Evolutionary conservation across 106 monocot genomes (phyloP).

Genomic region (Xerophyta viscosa): DNA sequence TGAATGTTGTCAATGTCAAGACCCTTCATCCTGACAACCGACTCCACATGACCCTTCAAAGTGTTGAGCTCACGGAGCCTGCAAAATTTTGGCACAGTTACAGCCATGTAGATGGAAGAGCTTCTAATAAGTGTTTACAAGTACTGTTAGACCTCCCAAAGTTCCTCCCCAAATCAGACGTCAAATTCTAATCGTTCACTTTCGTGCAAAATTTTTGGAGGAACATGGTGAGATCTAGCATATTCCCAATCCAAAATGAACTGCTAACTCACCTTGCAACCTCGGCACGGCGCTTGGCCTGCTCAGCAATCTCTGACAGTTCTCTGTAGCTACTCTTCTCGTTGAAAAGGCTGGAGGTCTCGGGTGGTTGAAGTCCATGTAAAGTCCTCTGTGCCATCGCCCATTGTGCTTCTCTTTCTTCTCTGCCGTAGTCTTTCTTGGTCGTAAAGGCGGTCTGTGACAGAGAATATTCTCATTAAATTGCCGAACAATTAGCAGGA

Average conservation of each 20-base stretch:
- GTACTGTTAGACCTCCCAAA: too few species aligned
- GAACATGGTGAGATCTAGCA: too few species aligned
- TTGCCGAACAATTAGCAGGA: not conserved
- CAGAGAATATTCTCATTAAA: not conserved
- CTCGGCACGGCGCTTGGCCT: slow-evolving; percentile 79
- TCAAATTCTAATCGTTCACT: too few species aligned
- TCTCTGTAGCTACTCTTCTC: slow-evolving; percentile 94
- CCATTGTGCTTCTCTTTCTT: slow-evolving; percentile 87
- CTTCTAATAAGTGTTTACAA: too few species aligned
- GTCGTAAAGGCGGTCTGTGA: slow-evolving; percentile 80
- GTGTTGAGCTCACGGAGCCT: slow-evolving; percentile 66
- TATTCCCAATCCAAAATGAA: too few species aligned
- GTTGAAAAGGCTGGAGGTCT: slow-evolving; percentile 35
- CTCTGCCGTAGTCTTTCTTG: slow-evolving; percentile 71
- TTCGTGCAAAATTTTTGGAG: too few species aligned
- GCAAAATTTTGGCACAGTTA: too few species aligned
- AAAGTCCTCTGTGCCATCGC: slow-evolving; percentile 74
- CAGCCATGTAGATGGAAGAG: too few species aligned
- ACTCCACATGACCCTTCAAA: slow-evolving; percentile 73
- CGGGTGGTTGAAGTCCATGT: slow-evolving; percentile 57
- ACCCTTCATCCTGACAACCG: slow-evolving; percentile 63
- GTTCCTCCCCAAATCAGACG: too few species aligned
- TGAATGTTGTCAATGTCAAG: slow-evolving; percentile 66
- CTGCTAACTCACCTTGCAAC: slow-evolving; percentile 94
- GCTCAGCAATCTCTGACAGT: slow-evolving; percentile 90